These are phyloP conservation scores for Torrubiella hemipterigena DNA, from an alignment of 2,329 filamentous ascomycete genomes.

Conservation along the genomic window DNA sequence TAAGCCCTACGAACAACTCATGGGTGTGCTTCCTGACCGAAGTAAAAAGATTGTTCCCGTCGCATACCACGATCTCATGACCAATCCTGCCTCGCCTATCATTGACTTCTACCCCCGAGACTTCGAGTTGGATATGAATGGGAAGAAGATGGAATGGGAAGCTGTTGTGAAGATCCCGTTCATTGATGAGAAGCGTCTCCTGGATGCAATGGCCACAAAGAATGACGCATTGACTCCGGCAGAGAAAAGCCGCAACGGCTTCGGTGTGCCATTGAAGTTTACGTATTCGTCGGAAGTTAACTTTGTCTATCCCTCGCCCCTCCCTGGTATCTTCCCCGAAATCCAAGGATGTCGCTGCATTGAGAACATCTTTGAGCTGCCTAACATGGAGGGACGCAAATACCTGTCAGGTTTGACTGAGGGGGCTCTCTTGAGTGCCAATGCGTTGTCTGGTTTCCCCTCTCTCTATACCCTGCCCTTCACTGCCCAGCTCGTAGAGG, in stretches of 20 bases:
- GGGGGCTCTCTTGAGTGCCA: slow-evolving; percentile 68
- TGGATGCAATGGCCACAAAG: slow-evolving; percentile 76
- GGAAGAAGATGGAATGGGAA: slow-evolving; percentile 99
- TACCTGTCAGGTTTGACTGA: slow-evolving; percentile 74
- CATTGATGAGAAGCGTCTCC: slow-evolving; percentile 80
- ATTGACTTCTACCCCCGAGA: slow-evolving; percentile 97
- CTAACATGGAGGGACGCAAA: slow-evolving; percentile 80
- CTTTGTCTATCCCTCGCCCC: slow-evolving; percentile 76
- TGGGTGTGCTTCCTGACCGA: slow-evolving; percentile 94
- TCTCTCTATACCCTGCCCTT: slow-evolving; percentile 79
- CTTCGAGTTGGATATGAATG: slow-evolving; percentile 98
- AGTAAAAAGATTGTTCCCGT: slow-evolving; percentile 91
- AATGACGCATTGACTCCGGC: slow-evolving; percentile 66
- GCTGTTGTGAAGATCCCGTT: slow-evolving; percentile 98
- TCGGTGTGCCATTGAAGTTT: slow-evolving; percentile 88
- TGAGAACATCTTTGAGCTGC: slow-evolving; percentile 92
- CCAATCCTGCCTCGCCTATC: slow-evolving; percentile 77
- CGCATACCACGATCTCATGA: slow-evolving; percentile 89
- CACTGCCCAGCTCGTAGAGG: slow-evolving; percentile 55
- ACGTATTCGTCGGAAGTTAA: slow-evolving; percentile 68
- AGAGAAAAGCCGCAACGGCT: slow-evolving; percentile 75
- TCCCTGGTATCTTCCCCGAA: slow-evolving; percentile 84
- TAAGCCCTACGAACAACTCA: slow-evolving; percentile 87
- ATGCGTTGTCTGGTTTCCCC: slow-evolving; percentile 88
- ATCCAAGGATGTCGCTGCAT: slow-evolving; percentile 79